Evolutionary conservation across 2,329 filamentous ascomycete species (phyloP).

Genomic region (Ceratocystis ficicola): DNA sequence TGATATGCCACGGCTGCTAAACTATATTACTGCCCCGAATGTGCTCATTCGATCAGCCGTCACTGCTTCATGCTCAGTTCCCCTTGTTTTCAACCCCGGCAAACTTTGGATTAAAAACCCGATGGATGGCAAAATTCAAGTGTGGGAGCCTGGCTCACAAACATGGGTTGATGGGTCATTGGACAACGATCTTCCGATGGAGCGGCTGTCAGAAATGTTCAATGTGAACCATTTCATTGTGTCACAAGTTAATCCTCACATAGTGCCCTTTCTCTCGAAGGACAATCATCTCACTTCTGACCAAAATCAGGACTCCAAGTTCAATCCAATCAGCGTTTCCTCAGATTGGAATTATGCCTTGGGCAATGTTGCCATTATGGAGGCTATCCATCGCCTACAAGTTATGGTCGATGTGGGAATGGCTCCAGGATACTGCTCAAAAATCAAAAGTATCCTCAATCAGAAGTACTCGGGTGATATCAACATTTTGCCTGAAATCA

Average conservation of each 20-base stretch:
- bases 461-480: conserved; percentile 94
- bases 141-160: conserved; percentile 77
- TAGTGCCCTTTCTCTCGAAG: conserved; percentile 70
- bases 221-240: conserved; percentile 98
- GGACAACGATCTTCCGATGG: conserved; percentile 88
- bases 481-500: conserved; percentile 76
- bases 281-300: conserved; percentile 48
- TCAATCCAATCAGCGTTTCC: not conserved
- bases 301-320: not conserved
- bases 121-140: conserved; percentile 58
- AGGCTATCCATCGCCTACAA: conserved; percentile 68
- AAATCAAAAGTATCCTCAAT: conserved; percentile 66
- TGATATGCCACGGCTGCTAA: conserved; percentile 74
- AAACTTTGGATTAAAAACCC: conserved; percentile 76
- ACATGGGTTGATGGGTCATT: conserved; percentile 91
- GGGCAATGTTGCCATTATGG: conserved; percentile 62
- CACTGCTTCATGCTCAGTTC: conserved; percentile 88
- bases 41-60: conserved; percentile 95
- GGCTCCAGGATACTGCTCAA: conserved; percentile 66
- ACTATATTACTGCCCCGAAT: conserved; percentile 87
- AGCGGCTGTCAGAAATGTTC: conserved; percentile 82
- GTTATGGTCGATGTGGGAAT: conserved; percentile 69
- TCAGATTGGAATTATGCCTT: conserved; percentile 52
- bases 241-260: conserved; percentile 90
- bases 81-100: conserved; percentile 69